phyloP scores from a whole-genome alignment of 495 filamentous ascomycete species.

The Penicillium waksmanii region DNA sequence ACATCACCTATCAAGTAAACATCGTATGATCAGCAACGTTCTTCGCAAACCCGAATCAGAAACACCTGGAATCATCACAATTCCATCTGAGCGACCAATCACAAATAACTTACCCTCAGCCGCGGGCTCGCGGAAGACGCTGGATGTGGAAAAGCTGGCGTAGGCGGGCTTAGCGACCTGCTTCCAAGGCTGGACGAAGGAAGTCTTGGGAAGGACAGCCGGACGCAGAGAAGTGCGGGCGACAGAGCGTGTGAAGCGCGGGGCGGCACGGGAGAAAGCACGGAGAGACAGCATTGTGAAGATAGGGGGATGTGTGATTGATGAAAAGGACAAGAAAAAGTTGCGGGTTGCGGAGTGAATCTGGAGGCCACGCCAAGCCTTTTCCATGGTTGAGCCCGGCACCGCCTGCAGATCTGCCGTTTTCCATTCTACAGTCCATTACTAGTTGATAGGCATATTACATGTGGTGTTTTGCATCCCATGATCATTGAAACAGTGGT shows the following conservation, averaged over 20 bases:
- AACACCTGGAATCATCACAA: background rate
- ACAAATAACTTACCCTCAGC: conserved; percentile 55
- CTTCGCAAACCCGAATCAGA: background rate
- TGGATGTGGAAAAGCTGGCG: conserved; percentile 75
- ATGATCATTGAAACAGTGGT: background rate
- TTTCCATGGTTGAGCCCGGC: conserved; percentile 7
- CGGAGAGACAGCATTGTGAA: conserved; percentile 78
- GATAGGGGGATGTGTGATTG: conserved; percentile 20
- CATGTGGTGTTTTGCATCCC: no score
- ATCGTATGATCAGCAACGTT: conserved; percentile 15
- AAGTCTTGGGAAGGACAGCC: conserved; percentile 47
- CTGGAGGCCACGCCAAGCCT: conserved; percentile 39
- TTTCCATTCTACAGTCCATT: background rate
- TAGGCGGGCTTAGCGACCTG: conserved; percentile 57
- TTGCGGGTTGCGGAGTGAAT: conserved; percentile 14
- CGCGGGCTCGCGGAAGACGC: conserved; percentile 56
- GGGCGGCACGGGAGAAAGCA: conserved; percentile 69
- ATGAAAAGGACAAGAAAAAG: conserved; percentile 27
- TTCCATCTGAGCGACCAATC: background rate
- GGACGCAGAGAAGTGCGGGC: conserved; percentile 54
- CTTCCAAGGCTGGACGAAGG: conserved; percentile 53
- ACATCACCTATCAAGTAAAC: conserved; percentile 41
- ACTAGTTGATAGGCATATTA: no score
- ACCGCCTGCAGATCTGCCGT: conserved; percentile 28
- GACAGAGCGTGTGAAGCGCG: conserved; percentile 66